Conservation (phyloP, 164 flowering plant species). For the Magnolia sinica region DNA sequence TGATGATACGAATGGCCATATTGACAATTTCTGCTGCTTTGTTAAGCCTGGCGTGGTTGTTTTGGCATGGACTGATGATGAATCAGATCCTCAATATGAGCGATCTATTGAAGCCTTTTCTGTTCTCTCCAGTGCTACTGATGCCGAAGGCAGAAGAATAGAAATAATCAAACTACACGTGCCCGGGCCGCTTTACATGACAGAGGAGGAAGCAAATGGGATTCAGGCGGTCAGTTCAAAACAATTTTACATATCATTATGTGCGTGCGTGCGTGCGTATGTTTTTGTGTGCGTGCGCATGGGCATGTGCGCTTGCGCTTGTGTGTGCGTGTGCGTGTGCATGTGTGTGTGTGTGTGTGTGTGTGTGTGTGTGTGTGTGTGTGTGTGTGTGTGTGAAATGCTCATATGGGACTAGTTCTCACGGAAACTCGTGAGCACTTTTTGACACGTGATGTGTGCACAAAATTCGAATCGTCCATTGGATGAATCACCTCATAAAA, state of each 20-base stretch:
- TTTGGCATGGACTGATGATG: constrained; percentile 94
- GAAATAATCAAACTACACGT: constrained; percentile 80
- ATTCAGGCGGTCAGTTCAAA: constrained; percentile 38
- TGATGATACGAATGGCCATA: constrained; percentile 97
- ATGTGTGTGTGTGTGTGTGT: too few species aligned
- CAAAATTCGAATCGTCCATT: too few species aligned
- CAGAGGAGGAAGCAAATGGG: constrained; percentile 81
- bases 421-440: too few species aligned
- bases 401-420: too few species aligned
- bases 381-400: too few species aligned
- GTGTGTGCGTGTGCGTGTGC: too few species aligned
- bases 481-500: too few species aligned
- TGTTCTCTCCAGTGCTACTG: constrained; percentile 60
- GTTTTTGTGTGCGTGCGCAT: neutral
- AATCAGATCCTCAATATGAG: constrained; percentile 78
- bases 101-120: constrained; percentile 69
- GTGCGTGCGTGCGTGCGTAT: too few species aligned
- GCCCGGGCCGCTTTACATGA: constrained; percentile 88
- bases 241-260: neutral
- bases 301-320: too few species aligned
- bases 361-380: too few species aligned
- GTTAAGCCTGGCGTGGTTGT: constrained; percentile 87
- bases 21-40: constrained; percentile 98
- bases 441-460: too few species aligned
- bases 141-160: constrained; percentile 76